Conservation (phyloP, 2,329 filamentous ascomycete species). For the Penicillium sp. region DNA sequence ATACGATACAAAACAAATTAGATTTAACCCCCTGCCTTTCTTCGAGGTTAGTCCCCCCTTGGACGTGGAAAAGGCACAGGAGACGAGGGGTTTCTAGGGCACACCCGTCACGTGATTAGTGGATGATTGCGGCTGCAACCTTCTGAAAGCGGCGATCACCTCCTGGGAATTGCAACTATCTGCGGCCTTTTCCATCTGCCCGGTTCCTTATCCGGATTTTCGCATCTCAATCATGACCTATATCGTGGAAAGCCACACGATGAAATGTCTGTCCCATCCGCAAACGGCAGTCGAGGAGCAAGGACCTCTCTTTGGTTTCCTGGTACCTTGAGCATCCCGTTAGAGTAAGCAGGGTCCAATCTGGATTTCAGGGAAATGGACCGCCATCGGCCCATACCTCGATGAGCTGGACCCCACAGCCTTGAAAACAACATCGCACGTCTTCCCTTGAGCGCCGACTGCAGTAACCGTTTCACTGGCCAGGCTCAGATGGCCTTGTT, state of each 20-base stretch:
- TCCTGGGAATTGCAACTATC: conserved; percentile 13
- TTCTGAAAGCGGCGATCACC: conserved; percentile 22
- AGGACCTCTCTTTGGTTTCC: conserved; percentile 5
- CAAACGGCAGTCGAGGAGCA: conserved; percentile 16
- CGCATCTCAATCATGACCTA: neutral
- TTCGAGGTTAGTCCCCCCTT: neutral
- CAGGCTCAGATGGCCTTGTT: neutral
- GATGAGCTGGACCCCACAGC: neutral
- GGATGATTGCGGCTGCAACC: conserved; percentile 19
- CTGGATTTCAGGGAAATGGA: conserved; percentile 2
- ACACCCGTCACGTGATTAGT: conserved; percentile 14
- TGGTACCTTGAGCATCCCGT: conserved; percentile 1
- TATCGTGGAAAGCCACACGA: neutral
- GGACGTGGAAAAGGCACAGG: neutral
- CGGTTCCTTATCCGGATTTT: neutral
- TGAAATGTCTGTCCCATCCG: conserved; percentile 9
- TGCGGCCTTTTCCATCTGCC: neutral
- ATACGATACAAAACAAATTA: neutral
- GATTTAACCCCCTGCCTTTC: neutral
- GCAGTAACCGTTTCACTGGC: conserved; percentile 24
- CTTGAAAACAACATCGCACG: conserved; percentile 1
- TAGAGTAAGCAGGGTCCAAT: neutral
- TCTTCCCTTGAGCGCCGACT: conserved; percentile 1
- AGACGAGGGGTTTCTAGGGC: conserved; percentile 12
- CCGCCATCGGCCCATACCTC: neutral